Evolutionary conservation across 129 eudicot genomes (phyloP), one percentile per base, ranked within the genome.

Genomic region (Deinandra increscens): DNA sequence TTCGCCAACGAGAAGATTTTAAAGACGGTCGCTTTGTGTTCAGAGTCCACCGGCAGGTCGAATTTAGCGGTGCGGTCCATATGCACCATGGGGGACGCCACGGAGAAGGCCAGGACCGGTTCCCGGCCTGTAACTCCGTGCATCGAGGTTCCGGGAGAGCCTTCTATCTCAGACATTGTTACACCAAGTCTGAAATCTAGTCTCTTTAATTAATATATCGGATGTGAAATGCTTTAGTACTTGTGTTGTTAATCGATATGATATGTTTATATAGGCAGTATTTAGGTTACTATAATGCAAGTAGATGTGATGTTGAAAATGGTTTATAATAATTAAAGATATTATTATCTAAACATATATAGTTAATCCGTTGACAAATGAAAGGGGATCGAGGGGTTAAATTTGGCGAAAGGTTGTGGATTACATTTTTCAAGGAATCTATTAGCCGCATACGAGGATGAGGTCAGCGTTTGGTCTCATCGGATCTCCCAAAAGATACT

Each of bases 121-220:
- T 88, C 95, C 14, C 87, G 48, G 41, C 86, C 95, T 0, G 95
- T 88, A 38, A 88, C 91, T 75, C 95, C 84, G 33, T 80, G 84
- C 81, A 75, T 69, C 56, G 84, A 80, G 50, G 33, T 80, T 26
- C 75, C 81, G 3, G 53, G 68, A 45, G 80, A 64, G 1, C 58
- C 77, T 54, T 74, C 60, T 4, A 23, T 22, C 39, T 58, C 59
- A 72, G 69, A 71, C 86, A 84, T 84, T 71, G 38, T 69, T 0
- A 23, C 38, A 50, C 7, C 29, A 75, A 63, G 72, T 12, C 4
- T 26, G 19, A 7, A 22, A 7, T 9, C 3, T 26, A 26, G 31
- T 26, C 3, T 26, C 31, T 26, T 1, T 26, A 26, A 26, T n/a
- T n/a, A n/a, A n/a, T n/a, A n/a, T n/a, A n/a, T n/a, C n/a, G n/a